phyloP scores from a whole-genome alignment of 768 basidiomycete species.

The Suillus brevipes region DNA sequence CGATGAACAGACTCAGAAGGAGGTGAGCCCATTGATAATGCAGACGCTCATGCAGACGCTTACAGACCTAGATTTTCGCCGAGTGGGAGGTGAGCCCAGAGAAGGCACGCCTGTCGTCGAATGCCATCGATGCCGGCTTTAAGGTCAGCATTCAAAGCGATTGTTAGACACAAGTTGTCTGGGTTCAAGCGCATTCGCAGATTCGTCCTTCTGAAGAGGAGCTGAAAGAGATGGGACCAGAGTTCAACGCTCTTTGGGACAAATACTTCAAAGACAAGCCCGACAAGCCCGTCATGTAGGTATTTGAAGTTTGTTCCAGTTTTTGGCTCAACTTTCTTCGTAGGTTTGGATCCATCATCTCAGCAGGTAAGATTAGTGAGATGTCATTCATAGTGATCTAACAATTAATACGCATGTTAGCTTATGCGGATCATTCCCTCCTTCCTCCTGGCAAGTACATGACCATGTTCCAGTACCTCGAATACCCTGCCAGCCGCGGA shows the following conservation, averaged over 20 bases:
- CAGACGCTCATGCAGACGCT: not conserved
- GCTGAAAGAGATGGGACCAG: conserved; percentile 76
- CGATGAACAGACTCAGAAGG: conserved; percentile 54
- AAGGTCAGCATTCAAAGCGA: conserved; percentile 42
- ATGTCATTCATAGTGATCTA: not conserved
- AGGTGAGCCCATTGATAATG: conserved; percentile 34
- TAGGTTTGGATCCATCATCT: conserved; percentile 67
- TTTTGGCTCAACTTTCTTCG: not conserved
- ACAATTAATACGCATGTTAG: conserved; percentile 26
- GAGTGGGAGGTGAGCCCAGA: conserved; percentile 70
- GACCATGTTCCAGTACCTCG: conserved; percentile 76
- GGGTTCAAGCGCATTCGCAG: conserved; percentile 29
- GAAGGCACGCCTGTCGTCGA: conserved; percentile 67
- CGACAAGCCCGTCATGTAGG: conserved; percentile 73
- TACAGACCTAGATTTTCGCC: conserved; percentile 43
- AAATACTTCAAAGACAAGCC: conserved; percentile 78
- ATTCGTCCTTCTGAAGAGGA: conserved; percentile 70
- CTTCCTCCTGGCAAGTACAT: conserved; percentile 73
- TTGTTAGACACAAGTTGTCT: not conserved
- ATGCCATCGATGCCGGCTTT: conserved; percentile 75
- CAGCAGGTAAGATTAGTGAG: conserved; percentile 43
- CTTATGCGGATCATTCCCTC: conserved; percentile 69
- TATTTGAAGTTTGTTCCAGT: conserved; percentile 4
- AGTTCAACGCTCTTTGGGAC: conserved; percentile 69
- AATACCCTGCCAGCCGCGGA: conserved; percentile 74